Base-by-base conservation (phyloP, 305 asterid genomes). In the Withania somnifera region DNA sequence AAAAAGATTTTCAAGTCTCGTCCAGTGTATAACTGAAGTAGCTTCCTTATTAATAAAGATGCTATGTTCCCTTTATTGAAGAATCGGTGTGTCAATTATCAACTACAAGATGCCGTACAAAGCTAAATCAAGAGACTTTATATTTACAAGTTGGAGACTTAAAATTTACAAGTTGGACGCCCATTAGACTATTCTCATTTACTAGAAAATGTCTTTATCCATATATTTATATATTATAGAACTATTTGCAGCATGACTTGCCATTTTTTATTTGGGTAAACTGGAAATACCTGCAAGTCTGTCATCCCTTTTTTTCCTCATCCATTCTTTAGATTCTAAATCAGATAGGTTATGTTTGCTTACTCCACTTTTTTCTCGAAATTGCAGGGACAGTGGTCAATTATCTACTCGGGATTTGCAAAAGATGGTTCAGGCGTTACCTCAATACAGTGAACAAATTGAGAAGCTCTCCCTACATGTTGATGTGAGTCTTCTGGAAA, bases 381-480 rank as follows among this genome's bases (percentile, higher is more conserved):
- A 71, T 32, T 87, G 88, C 86, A 97, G 99, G 85, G 91, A 88
- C 66, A 91, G 97, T 86, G 91, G 94, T 77, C 92, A 92, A 79
- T 86, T 96, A 84, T 97, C 99, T 53, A 97, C 98, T 61, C 94
- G 98, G 83, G 99, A 97, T 82, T 90, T 97, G 93, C 98, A 97
- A 90, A 95, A 91, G 95, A 92, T 95, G 98, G 99, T 97, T 87
- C 99, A 97, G 87, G 98, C 99, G 71, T 89, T 97, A 93, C 99
- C 99, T 86, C 97, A 97, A 82, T 97, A 97, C 80, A 95, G 99
- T 86, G 98, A 97, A 90, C 98, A 97, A 88, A 97, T 94, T 66
- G 99, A 97, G 86, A 97, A 95, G 89, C 98, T 97, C 84, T 97
- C 99, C 45, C 99, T 97, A 77, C 99, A 97, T 92, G 98, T 97